Conservation (phyloP, 805 yeast species). For the Saccharomycopsis malanga region DNA sequence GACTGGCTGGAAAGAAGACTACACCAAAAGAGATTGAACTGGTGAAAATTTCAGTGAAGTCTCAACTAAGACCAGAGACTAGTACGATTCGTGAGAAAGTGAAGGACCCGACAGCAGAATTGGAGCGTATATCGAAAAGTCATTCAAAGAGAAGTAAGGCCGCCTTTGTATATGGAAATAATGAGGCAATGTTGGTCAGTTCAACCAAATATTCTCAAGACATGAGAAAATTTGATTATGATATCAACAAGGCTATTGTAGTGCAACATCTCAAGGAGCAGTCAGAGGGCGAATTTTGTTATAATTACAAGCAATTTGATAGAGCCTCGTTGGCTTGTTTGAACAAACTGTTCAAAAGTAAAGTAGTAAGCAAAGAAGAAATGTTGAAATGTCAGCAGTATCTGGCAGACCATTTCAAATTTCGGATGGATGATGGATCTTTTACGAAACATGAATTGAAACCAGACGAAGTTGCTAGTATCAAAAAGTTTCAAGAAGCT, state of each 20-base stretch:
- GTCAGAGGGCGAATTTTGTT: background rate
- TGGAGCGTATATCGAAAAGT: background rate
- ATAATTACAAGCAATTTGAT: background rate
- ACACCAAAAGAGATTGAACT: background rate
- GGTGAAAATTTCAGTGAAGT: background rate
- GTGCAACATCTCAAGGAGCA: constrained; percentile 5
- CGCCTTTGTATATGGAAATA: background rate
- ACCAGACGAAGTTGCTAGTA: background rate
- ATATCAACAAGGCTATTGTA: background rate
- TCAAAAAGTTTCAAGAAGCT: background rate
- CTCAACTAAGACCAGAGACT: too few species aligned
- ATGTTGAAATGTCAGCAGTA: background rate
- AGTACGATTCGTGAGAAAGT: too few species aligned
- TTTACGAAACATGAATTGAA: background rate
- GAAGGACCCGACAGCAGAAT: background rate
- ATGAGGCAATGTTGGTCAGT: background rate
- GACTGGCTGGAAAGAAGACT: too few species aligned
- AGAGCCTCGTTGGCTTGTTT: background rate
- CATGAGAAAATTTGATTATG: background rate
- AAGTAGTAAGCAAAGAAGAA: background rate
- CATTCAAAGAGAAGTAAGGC: background rate
- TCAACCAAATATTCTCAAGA: constrained; percentile 1
- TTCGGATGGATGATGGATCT: background rate
- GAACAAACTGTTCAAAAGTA: background rate
- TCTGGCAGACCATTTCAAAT: background rate